A percentile compares a stretch with the other conserved stretches of the same genome.
Conservation (phyloP, 2,329 filamentous ascomycete genomes). For the Trichoderma oligosporum region DNA sequence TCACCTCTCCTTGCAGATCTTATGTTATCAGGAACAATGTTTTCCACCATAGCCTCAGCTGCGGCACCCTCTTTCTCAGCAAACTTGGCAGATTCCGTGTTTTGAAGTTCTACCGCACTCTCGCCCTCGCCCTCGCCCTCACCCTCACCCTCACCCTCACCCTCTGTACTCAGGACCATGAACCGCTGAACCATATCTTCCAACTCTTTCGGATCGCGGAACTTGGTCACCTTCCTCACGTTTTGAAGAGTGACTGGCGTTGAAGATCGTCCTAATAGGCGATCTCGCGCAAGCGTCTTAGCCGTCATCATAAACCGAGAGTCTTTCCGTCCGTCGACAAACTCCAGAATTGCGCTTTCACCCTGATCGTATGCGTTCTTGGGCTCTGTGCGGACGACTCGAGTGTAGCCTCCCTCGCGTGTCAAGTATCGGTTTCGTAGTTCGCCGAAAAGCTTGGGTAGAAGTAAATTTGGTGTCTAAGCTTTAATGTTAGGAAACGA, state of each 20-base stretch:
- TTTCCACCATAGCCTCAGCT: slow-evolving; percentile 32
- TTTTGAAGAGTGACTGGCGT: slow-evolving; percentile 74
- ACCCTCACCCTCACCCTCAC: slow-evolving; percentile 16
- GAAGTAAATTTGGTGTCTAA: slow-evolving; percentile 62
- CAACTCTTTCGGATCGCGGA: slow-evolving; percentile 64
- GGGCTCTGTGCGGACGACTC: slow-evolving; percentile 87
- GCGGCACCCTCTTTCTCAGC: slow-evolving; percentile 32
- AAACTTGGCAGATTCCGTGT: slow-evolving; percentile 23
- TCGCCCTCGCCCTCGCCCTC: slow-evolving; percentile 19
- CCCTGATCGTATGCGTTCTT: slow-evolving; percentile 81
- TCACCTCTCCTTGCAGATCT: slow-evolving; percentile 20
- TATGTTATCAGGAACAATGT: slow-evolving; percentile 29
- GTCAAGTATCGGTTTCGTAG: slow-evolving; percentile 73
- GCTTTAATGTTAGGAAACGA: background rate
- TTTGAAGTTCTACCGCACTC: slow-evolving; percentile 17
- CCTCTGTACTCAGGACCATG: slow-evolving; percentile 28
- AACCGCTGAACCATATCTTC: slow-evolving; percentile 57
- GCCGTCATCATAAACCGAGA: slow-evolving; percentile 94
- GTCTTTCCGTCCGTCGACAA: slow-evolving; percentile 91
- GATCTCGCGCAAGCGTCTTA: slow-evolving; percentile 68
- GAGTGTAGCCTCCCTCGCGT: slow-evolving; percentile 89
- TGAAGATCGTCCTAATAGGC: slow-evolving; percentile 52
- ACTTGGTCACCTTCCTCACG: slow-evolving; percentile 79
- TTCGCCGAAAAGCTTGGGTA: slow-evolving; percentile 85
- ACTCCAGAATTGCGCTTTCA: slow-evolving; percentile 82